phyloP scores from a whole-genome alignment of 2,329 filamentous ascomycete species.

The Fusarium marasasianum region DNA sequence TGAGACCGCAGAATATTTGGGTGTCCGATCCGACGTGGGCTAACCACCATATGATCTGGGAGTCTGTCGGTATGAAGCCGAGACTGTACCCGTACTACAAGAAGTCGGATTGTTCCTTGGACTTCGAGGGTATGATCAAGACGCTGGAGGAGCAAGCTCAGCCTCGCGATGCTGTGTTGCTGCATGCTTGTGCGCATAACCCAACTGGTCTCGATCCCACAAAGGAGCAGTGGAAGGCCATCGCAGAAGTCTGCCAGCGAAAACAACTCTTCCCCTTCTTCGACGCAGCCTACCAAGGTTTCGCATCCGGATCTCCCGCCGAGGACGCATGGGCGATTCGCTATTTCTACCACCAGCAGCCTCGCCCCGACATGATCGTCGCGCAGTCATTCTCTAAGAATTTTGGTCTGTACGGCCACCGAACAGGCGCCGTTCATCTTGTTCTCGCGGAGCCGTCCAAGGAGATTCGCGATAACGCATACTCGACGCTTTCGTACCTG shows the following conservation, averaged over 20 bases:
- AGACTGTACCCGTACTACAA: constrained; percentile 94
- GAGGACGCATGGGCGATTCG: constrained; percentile 89
- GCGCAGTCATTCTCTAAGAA: constrained; percentile 98
- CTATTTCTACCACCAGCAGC: constrained; percentile 74
- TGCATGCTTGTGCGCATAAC: constrained; percentile 97
- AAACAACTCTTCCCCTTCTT: constrained; percentile 96
- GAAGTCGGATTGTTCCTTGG: constrained; percentile 84
- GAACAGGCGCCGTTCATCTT: constrained; percentile 94
- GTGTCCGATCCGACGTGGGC: constrained; percentile 96
- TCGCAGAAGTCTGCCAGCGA: constrained; percentile 77
- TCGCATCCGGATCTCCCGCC: constrained; percentile 87
- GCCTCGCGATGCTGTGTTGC: constrained; percentile 81
- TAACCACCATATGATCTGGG: constrained; percentile 98
- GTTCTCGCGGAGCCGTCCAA: constrained; percentile 88
- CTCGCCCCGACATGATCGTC: constrained; percentile 82
- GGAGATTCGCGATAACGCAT: constrained; percentile 46
- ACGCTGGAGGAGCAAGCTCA: constrained; percentile 73
- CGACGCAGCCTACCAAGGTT: constrained; percentile 97
- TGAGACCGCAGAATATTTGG: constrained; percentile 83
- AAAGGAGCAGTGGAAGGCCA: constrained; percentile 90
- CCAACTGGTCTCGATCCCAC: constrained; percentile 96
- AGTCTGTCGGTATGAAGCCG: constrained; percentile 81
- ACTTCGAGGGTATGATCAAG: constrained; percentile 86
- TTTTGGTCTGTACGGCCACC: constrained; percentile 97
- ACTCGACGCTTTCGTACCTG: constrained; percentile 60